Conservation (phyloP, 495 filamentous ascomycete species). For the Podospora pseudoanserina region DNA sequence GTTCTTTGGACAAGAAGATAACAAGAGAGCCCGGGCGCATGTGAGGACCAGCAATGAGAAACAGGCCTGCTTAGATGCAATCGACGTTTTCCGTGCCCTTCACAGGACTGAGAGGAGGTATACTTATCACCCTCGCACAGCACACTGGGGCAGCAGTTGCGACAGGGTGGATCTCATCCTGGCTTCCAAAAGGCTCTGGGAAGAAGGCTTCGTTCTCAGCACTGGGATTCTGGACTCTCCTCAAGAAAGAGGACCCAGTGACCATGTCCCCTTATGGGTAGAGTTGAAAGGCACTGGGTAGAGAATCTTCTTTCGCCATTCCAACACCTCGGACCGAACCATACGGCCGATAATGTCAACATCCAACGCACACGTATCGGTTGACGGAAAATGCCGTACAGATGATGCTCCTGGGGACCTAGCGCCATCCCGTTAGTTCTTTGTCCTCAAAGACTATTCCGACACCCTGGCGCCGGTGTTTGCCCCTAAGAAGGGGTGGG, state of each 20-base stretch:
- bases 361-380: not conserved
- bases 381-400: not conserved
- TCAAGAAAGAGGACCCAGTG: constrained; percentile 35
- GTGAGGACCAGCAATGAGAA: constrained; percentile 14
- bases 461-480: not conserved
- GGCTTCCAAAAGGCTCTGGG: constrained; percentile 24
- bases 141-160: constrained; percentile 35
- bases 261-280: constrained; percentile 37
- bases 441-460: not conserved
- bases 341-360: not conserved
- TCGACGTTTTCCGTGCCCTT: constrained; percentile 33
- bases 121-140: constrained; percentile 32
- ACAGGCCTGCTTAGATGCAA: constrained; percentile 18
- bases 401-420: not conserved
- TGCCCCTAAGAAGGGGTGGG: not conserved
- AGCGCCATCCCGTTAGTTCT: not conserved
- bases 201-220: constrained; percentile 17
- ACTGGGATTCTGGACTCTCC: constrained; percentile 35
- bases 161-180: constrained; percentile 41
- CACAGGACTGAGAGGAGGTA: constrained; percentile 29
- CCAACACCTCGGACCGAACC: not conserved
- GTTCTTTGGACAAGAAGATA: constrained; percentile 40
- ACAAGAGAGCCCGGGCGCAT: constrained; percentile 19
- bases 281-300: constrained; percentile 11
- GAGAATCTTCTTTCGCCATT: not conserved